These are phyloP conservation scores for Oryza rufipogon DNA, from an alignment of 176 grass and related monocot genomes.

Conservation along the genomic window DNA sequence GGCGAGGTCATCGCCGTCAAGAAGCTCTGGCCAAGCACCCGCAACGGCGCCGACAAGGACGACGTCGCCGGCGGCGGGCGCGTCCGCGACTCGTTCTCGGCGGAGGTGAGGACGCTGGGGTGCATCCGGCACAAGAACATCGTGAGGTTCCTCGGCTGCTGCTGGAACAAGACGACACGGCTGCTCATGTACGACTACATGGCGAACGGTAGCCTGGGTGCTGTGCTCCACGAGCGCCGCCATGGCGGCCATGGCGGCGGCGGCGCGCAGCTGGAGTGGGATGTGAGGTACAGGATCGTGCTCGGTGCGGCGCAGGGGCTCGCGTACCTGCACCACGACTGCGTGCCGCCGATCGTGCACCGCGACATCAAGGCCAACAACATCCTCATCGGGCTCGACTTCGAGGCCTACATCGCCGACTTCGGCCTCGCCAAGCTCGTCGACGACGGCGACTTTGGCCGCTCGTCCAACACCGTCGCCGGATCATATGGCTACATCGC, in stretches of 20 bases:
- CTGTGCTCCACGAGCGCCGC: conserved; percentile 78
- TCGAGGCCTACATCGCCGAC: conserved; percentile 95
- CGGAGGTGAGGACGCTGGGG: conserved; percentile 87
- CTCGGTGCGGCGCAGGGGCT: conserved; percentile 88
- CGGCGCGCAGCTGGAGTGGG: conserved; percentile 83
- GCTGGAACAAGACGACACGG: conserved; percentile 89
- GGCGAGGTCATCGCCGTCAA: conserved; percentile 94
- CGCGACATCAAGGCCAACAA: conserved; percentile 98
- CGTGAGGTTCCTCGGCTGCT: conserved; percentile 87
- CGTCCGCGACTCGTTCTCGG: conserved; percentile 88
- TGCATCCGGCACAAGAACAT: conserved; percentile 99
- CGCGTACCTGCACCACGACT: conserved; percentile 93
- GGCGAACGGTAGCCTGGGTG: conserved; percentile 93
- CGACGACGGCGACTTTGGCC: conserved; percentile 76
- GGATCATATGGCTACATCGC: conserved; percentile 97
- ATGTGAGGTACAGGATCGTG: conserved; percentile 80
- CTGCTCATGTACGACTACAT: conserved; percentile 99
- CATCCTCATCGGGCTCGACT: conserved; percentile 91
- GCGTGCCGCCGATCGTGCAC: conserved; percentile 87
- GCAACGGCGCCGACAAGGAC: background rate
- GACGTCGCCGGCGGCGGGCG: conserved; percentile 7
- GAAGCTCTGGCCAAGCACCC: conserved; percentile 79
- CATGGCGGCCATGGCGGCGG: conserved; percentile 33
- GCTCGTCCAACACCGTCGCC: conserved; percentile 90
- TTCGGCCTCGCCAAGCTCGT: conserved; percentile 97